Evolutionary conservation across 768 basidiomycete species (phyloP), one percentile per base, ranked within the genome.

Genomic region (Suillus subaureus): DNA sequence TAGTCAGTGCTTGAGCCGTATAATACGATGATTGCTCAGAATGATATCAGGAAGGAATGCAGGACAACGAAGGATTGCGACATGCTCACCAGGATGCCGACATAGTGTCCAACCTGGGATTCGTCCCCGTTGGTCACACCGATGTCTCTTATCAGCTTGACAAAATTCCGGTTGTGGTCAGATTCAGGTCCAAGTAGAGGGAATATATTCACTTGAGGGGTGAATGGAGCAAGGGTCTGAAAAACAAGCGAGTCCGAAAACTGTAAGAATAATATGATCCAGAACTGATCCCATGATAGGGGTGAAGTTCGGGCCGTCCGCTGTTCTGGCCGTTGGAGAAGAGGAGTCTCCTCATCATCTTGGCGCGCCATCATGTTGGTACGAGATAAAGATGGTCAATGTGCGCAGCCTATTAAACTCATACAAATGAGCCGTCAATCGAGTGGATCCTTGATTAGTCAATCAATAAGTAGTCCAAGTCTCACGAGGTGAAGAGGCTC

Each of bases 241-340:
- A 84, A 84, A 9, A 89, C 89, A 68, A 92, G 75, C 3, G 90
- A 89, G 72, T 92, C 90, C 61, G 89, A 84, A 61, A 90, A 83
- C 74, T 90, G 89, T 33, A 92, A 79, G 70, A 90, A 80, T 64
- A 92, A 74, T 4, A 90, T 79, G 63, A 91, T 83, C 61, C 79
- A 80, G 66, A 91, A 81, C 79, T 91, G 89, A 65, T 79, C 79
- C 83, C 82, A 84, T 28, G 90, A 89, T 37, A 91, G 73, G 56
- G 87, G 87, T 4, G 86, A 83, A 28, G 76, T 26, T 70, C 57
- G 74, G 63, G 56, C 2, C 23, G 23, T 21, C 40, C 6, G 21
- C 18, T 42, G 26, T 70, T 80, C 73, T 68, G 39, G 35, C 31
- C 21, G 37, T 21, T 66, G 74, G 65, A 88, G 78, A 72, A 87